A percentile compares a stretch with the other conserved stretches of the same genome.
Evolutionary conservation across 345 rosid species (phyloP).

Genomic region (Zanthoxylum bungeanum): DNA sequence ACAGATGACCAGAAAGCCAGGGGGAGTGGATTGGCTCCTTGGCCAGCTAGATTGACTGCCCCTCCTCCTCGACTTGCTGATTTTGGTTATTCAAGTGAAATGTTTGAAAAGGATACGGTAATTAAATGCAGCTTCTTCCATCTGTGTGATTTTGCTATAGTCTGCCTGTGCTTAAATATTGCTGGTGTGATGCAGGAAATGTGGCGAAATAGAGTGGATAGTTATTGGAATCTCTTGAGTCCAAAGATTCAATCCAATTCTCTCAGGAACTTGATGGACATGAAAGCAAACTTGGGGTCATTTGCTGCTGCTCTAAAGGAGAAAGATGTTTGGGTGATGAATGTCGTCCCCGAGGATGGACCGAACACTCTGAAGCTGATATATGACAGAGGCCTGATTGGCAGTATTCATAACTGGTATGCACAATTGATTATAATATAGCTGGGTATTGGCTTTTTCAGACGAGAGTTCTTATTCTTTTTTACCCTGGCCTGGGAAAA

Average conservation of each 20-base stretch:
- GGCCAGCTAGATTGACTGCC: conserved; percentile 90
- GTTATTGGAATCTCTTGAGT: conserved; percentile 77
- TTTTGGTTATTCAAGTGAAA: conserved; percentile 73
- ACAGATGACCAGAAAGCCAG: conserved; percentile 70
- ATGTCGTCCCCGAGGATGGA: conserved; percentile 72
- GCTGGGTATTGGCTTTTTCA: neutral
- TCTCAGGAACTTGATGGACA: conserved; percentile 92
- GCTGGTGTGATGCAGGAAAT: conserved; percentile 45
- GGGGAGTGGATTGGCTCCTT: conserved; percentile 95
- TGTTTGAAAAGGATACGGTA: conserved; percentile 90
- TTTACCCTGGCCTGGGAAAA: neutral
- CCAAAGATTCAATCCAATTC: conserved; percentile 67
- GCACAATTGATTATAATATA: neutral
- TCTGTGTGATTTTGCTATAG: neutral
- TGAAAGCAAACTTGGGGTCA: conserved; percentile 93
- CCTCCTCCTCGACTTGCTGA: conserved; percentile 92
- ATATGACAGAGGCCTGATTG: conserved; percentile 86
- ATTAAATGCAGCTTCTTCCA: neutral
- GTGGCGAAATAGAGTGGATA: conserved; percentile 73
- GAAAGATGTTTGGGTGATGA: conserved; percentile 95
- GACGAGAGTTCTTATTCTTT: neutral
- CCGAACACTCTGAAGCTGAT: conserved; percentile 80
- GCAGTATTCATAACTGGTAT: conserved; percentile 81
- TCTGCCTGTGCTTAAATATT: conserved; percentile 15
- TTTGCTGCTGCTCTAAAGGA: conserved; percentile 86